These are phyloP conservation scores for Penicillium mononematosum DNA, from an alignment of 495 filamentous ascomycete species.

Conservation along the genomic window DNA sequence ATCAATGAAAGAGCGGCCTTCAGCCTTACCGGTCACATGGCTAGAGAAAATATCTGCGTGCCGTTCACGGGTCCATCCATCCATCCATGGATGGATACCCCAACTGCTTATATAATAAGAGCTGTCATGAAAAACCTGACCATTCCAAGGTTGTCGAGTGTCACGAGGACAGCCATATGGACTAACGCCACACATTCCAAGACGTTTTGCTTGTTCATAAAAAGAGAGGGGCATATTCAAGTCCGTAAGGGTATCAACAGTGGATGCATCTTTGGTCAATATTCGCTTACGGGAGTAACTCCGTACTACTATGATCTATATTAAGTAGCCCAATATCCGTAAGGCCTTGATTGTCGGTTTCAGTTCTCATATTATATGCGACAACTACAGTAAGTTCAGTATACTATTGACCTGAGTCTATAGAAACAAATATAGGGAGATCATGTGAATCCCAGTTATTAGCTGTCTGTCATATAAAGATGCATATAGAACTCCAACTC, in stretches of 20 bases:
- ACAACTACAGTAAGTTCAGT: background rate
- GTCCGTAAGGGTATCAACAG: background rate
- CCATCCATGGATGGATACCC: no score
- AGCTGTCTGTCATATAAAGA: background rate
- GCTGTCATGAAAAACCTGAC: background rate
- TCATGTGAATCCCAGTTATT: background rate
- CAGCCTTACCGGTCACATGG: background rate
- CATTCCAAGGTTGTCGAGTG: background rate
- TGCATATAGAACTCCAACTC: background rate
- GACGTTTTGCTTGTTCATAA: background rate
- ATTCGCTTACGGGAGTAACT: background rate
- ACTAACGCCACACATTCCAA: background rate
- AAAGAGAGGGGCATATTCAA: background rate
- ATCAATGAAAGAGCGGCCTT: background rate
- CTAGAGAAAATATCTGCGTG: no score
- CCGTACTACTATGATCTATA: background rate
- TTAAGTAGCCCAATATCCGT: background rate
- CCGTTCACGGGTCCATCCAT: no score
- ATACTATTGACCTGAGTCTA: background rate
- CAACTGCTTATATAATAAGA: background rate
- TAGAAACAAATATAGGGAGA: background rate
- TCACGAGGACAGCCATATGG: background rate
- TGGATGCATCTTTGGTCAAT: background rate
- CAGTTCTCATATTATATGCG: background rate
- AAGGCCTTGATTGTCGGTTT: background rate